Percentiles rank a stretch among this genome's conserved stretches.
These are phyloP conservation scores for Cyberlindnera bimundalis DNA, from an alignment of 805 yeast species.

Conservation along the genomic window DNA sequence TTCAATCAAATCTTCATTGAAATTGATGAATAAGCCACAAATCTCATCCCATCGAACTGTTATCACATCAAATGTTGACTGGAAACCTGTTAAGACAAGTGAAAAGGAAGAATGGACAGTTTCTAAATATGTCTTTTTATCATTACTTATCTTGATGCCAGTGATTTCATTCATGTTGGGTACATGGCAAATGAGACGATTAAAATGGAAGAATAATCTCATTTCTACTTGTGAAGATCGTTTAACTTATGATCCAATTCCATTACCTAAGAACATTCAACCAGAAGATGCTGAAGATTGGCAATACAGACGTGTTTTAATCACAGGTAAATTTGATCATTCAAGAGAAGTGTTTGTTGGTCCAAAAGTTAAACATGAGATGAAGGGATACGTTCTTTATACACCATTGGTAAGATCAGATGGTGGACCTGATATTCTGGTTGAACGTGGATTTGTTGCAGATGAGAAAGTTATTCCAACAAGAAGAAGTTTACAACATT, in stretches of 20 bases:
- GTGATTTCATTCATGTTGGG: conserved; percentile 82
- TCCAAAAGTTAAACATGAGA: conserved; percentile 72
- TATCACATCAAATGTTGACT: conserved; percentile 72
- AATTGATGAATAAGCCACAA: not conserved
- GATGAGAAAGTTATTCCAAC: conserved; percentile 62
- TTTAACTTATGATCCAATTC: conserved; percentile 66
- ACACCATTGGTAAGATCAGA: conserved; percentile 77
- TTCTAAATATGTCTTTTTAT: conserved; percentile 33
- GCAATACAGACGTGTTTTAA: conserved; percentile 76
- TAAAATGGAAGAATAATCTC: conserved; percentile 83
- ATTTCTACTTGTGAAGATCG: conserved; percentile 82
- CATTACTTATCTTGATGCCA: conserved; percentile 67
- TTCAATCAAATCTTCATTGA: not conserved
- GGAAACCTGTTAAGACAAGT: conserved; percentile 70
- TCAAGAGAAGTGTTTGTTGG: conserved; percentile 89
- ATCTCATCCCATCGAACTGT: conserved; percentile 27
- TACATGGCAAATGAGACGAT: conserved; percentile 85
- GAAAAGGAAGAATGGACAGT: conserved; percentile 30
- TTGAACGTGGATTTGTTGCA: conserved; percentile 91
- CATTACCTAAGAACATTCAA: conserved; percentile 63
- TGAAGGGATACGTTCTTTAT: conserved; percentile 72
- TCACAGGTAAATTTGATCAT: conserved; percentile 78
- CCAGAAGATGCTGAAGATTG: conserved; percentile 67
- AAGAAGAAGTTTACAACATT: conserved; percentile 55
- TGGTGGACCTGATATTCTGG: conserved; percentile 72